Conservation (phyloP, 1,284 basidiomycete genomes). For the Ustilago bromivora region DNA sequence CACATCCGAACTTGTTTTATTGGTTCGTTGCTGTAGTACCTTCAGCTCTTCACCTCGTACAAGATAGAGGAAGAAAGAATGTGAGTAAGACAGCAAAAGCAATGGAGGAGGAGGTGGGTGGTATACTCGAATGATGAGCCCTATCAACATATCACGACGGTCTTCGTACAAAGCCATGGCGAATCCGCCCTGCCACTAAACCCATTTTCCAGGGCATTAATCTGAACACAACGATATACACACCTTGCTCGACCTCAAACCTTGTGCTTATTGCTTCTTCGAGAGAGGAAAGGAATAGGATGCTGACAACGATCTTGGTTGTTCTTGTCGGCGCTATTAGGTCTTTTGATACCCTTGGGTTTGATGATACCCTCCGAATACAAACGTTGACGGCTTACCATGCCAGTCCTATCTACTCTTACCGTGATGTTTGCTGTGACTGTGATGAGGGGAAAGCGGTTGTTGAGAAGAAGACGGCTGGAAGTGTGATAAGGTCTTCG, state of each 20-base stretch:
- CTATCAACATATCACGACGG: slow-evolving; percentile 61
- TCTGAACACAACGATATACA: slow-evolving; percentile 5
- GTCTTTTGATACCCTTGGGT: not conserved
- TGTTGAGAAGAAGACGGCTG: no score
- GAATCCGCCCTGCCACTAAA: slow-evolving; percentile 66
- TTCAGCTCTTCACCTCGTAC: no score
- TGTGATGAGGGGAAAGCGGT: no score
- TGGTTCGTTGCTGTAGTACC: no score
- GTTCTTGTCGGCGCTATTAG: not conserved
- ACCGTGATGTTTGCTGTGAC: no score
- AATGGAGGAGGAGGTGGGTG: not conserved
- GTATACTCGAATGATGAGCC: slow-evolving; percentile 46
- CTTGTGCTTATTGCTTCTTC: no score
- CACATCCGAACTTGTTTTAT: no score
- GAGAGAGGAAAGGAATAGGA: not conserved
- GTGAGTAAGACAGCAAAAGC: not conserved
- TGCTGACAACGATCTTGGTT: not conserved
- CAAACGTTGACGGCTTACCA: no score
- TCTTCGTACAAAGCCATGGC: slow-evolving; percentile 62
- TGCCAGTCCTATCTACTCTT: no score
- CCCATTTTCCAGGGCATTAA: slow-evolving; percentile 59
- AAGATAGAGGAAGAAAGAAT: no score
- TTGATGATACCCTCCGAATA: not conserved
- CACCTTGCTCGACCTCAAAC: not conserved
- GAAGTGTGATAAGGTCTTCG: no score